Base-by-base conservation (phyloP, 169 alveolate species). In the Toxoplasma gondii region DNA sequence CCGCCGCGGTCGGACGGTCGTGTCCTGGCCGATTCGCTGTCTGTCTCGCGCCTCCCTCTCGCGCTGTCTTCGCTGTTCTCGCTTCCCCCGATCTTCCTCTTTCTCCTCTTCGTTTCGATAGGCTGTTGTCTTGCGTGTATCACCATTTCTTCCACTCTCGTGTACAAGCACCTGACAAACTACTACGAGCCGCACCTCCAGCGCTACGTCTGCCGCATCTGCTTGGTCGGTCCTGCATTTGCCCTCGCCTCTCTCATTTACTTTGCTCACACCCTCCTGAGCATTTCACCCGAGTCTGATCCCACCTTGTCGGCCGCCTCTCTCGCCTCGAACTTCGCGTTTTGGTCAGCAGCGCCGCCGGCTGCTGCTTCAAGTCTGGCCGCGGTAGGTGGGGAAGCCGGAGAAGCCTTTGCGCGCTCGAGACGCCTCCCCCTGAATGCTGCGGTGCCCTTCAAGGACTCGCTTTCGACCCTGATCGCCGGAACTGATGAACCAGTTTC, bases 141-240 rank as follows among this genome's bases (percentile, higher is more conserved):
- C 17, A 0, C 24, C 67, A 29, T 82, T 12, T 82, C 90, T 44
- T 38, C 38, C 90, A 7, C 90, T 4, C 64, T 82, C 2, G 90
- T 82, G n/a, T 82, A 41, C 67, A 82, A 82, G 64, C 92, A 92
- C 38, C 86, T 92, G 0, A 34, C 45, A 31, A 24, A 92, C 74
- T 92, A 92, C 43, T 84, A 58, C 74, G 92, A 92, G 80, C 92
- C 92, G 2, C 39, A 84, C 17, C 58, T 92, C 39, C 95, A 92
- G 88, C 88, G 95, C 29, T 58, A 58, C 88, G 44, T 84, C 38
- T 84, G 92, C 36, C 74, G 95, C 41, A 92, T 92, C 38, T 82
- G 92, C 82, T 78, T 90, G 36, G 54, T 91, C 44, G 27, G 78
- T 22, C 81, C 91, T 7, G 31, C 80, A 16, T 92, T 92, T n/a